These are phyloP conservation scores for Perkinsus olseni DNA, from an alignment of 169 alveolate genomes.

Conservation along the genomic window DNA sequence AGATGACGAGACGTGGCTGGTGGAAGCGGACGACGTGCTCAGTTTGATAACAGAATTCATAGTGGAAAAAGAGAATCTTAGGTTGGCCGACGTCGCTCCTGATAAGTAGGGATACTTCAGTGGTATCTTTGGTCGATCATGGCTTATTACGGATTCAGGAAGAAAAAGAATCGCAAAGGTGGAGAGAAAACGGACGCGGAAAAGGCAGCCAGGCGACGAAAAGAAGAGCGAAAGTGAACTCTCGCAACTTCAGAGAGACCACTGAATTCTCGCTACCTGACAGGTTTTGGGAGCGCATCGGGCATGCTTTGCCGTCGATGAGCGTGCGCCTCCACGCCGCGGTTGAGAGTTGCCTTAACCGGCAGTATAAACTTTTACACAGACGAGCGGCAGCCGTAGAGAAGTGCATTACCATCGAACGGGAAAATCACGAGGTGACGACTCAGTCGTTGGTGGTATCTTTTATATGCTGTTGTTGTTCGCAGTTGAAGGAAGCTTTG, in stretches of 20 bases:
- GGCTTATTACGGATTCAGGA: neutral
- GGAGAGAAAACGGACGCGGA: neutral
- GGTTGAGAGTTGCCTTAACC: neutral
- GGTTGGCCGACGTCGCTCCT: neutral
- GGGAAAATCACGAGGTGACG: conserved; percentile 10
- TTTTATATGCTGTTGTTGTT: neutral
- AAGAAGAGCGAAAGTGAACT: neutral
- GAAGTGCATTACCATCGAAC: neutral
- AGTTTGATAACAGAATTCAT: conserved; percentile 15
- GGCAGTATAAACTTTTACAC: neutral
- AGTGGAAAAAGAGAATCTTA: conserved; percentile 16
- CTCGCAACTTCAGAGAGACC: too few species aligned
- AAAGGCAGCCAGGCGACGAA: neutral
- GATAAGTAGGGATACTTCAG: too few species aligned
- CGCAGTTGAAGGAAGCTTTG: conserved; percentile 9
- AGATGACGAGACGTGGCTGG: conserved; percentile 31
- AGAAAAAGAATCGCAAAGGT: neutral
- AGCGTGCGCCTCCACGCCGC: conserved; percentile 6
- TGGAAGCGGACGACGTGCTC: conserved; percentile 32
- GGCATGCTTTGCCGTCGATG: neutral
- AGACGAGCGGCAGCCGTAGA: neutral
- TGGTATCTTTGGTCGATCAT: neutral
- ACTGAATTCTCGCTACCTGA: too few species aligned
- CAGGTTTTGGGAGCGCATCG: conserved; percentile 16
- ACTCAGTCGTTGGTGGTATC: neutral